Evolutionary conservation across 2,329 filamentous ascomycete species (phyloP), one percentile per base, ranked within the genome.

Genomic region (Penicillium sp.): DNA sequence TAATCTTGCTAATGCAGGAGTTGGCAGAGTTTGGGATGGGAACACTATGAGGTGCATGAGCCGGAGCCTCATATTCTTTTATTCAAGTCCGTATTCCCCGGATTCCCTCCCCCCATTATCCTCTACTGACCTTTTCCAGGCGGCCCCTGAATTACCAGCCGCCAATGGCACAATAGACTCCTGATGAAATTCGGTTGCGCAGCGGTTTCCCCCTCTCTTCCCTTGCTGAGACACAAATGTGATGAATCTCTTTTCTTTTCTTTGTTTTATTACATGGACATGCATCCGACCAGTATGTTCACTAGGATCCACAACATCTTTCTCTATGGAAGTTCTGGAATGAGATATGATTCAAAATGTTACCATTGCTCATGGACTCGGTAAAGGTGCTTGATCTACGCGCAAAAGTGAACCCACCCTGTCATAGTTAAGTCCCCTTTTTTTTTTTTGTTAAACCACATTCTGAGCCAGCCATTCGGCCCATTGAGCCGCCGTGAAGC

Each of bases 11-110:
- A 39, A 63, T 45, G 14, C 27, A 22, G 35, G 7, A 47, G 21
- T 24, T 31, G 24, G 33, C 73, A 98, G 93, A 98, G 93, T 81
- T 82, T 99, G 70, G 95, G 95, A 56, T 99, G 95, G 95, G 93
- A 98, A 75, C 95, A 99, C 77, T 99, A 99, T 74, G 95, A 99
- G 77, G 95, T 99, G 53, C 95, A 99, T 76, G 95, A 98, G 77
- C 95, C 95, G 44, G 95, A 99, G 79, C 95, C 95, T 63, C 95
- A 99, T 76, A 99, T 99, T 70, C 84, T 99, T 54, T 85, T 99
- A 31, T 99, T 99, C 85, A 99, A 99, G 93, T 97, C 80, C 76
- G 90, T 82, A 39, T 41, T 37, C 64, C 68, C 61, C 63, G 68
- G 52, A 56, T 56, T 45, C 24, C n/a, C 14, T 16, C 31, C n/a